These are phyloP conservation scores for Cercophora samala DNA, from an alignment of 495 filamentous ascomycete genomes.

Conservation along the genomic window DNA sequence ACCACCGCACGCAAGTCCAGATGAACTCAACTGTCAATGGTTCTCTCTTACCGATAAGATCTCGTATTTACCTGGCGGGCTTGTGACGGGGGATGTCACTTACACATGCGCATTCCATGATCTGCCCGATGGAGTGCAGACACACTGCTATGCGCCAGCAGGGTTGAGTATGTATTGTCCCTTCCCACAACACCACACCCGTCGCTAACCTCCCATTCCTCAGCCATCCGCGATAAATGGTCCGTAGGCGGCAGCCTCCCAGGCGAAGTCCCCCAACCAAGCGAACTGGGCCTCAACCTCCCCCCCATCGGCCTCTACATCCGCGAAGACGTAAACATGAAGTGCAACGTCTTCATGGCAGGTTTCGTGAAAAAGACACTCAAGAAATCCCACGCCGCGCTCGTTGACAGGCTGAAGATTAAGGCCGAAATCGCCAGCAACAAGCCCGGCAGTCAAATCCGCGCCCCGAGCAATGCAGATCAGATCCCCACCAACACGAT, in stretches of 20 bases:
- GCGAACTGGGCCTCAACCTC: constrained; percentile 58
- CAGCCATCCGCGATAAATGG: constrained; percentile 70
- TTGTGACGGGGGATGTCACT: constrained; percentile 60
- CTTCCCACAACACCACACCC: neutral
- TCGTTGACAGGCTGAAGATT: constrained; percentile 62
- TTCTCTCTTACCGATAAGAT: constrained; percentile 70
- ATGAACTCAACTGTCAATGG: constrained; percentile 68
- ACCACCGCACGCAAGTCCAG: constrained; percentile 57
- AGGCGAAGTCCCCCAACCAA: constrained; percentile 56
- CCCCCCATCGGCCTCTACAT: constrained; percentile 67
- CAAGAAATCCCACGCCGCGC: constrained; percentile 61
- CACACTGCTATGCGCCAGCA: constrained; percentile 63
- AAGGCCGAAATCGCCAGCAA: constrained; percentile 47
- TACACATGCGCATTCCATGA: constrained; percentile 77
- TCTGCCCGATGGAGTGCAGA: constrained; percentile 63
- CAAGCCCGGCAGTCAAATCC: constrained; percentile 7
- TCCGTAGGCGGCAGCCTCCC: constrained; percentile 58
- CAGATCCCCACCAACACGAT: neutral
- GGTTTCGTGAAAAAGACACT: constrained; percentile 72
- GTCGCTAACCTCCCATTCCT: constrained; percentile 41
- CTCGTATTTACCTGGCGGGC: constrained; percentile 65
- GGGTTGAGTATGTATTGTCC: constrained; percentile 25
- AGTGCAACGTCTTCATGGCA: constrained; percentile 69
- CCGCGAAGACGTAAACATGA: constrained; percentile 72
- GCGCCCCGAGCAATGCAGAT: neutral